Evolutionary conservation across 805 yeast genomes (phyloP), one percentile per base, ranked within the genome.

Genomic region (Sporopachydermia quercuum): DNA sequence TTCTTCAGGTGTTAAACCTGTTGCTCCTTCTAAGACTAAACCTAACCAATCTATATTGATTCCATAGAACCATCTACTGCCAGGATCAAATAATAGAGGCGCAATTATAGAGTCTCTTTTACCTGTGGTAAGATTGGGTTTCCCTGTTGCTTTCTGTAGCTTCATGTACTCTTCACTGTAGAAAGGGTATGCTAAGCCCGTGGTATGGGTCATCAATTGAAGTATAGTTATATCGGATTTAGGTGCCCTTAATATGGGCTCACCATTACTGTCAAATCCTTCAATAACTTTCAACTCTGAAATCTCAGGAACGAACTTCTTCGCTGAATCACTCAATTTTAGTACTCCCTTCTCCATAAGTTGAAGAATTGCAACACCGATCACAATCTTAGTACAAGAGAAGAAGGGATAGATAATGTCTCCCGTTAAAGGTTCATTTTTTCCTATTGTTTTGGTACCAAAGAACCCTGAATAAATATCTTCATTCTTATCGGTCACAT

Each of bases 31-130:
- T 3, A 62, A 35, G 0, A 56, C 55, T 4, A 44, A 37, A 3
- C 67, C 65, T 1, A 57, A 62, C 65, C 64, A 59, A 41, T 62
- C 67, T 14, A 61, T 49, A 23, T 48, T 48, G 11, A 47, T 43
- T 30, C 67, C 64, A 43, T 62, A 62, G 8, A 42, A 18, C 62
- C 62, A 63, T 13, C 45, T 40, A 2, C 57, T 46, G 13, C 66
- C 67, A 2, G 67, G 68, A 37, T 62, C 63, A 37, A 54, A 57
- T 6, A 51, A 18, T 15, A 61, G 47, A 1, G 63, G 61, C 19
- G 43, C 42, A 3, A 44, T 37, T 30, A 59, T 42, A 5, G 47
- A 46, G 5, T 46, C 42, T 38, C 45, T 43, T 6, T 44, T 39
- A n/a, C 47, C 41, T 16, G 15, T 40, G 18, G 49, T 39, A 14